Evolutionary conservation across 495 filamentous ascomycete species (phyloP).

Genomic region (Annulohypoxylon moriforme): DNA sequence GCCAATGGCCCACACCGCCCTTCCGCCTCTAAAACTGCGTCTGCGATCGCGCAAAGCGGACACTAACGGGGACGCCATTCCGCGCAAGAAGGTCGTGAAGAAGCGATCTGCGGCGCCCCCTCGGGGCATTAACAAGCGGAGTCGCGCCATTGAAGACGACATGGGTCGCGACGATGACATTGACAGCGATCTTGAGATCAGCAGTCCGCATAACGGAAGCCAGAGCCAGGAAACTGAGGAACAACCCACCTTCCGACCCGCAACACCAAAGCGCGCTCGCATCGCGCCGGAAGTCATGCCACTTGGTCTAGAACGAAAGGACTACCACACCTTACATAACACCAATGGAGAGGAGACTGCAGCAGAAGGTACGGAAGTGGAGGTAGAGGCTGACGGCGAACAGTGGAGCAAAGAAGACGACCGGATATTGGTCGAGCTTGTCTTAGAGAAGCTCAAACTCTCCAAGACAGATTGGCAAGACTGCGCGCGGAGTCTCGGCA

Average conservation of each 20-base stretch:
- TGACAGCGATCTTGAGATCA: conserved; percentile 53
- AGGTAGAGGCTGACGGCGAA: conserved; percentile 57
- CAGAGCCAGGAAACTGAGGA: conserved; percentile 33
- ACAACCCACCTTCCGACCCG: conserved; percentile 55
- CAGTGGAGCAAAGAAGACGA: conserved; percentile 76
- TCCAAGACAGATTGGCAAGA: conserved; percentile 82
- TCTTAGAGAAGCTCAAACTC: conserved; percentile 79
- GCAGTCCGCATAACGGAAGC: conserved; percentile 26
- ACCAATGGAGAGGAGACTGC: conserved; percentile 50
- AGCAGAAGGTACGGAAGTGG: conserved; percentile 54
- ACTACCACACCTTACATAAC: conserved; percentile 70
- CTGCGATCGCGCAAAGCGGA: conserved; percentile 57
- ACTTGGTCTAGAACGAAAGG: conserved; percentile 70
- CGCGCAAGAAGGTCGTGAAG: conserved; percentile 63
- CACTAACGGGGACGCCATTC: conserved; percentile 42
- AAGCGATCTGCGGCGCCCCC: conserved; percentile 61
- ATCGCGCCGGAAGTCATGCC: conserved; percentile 74
- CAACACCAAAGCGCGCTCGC: conserved; percentile 75
- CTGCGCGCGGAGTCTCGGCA: conserved; percentile 75
- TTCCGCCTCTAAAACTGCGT: conserved; percentile 59
- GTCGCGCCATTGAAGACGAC: conserved; percentile 68
- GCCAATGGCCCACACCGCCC: conserved; percentile 61
- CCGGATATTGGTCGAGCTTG: conserved; percentile 75
- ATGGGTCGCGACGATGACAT: conserved; percentile 56
- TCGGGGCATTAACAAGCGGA: conserved; percentile 71